phyloP scores from a whole-genome alignment of 305 asterid genomes.

The Stenogyne calaminthoides region DNA sequence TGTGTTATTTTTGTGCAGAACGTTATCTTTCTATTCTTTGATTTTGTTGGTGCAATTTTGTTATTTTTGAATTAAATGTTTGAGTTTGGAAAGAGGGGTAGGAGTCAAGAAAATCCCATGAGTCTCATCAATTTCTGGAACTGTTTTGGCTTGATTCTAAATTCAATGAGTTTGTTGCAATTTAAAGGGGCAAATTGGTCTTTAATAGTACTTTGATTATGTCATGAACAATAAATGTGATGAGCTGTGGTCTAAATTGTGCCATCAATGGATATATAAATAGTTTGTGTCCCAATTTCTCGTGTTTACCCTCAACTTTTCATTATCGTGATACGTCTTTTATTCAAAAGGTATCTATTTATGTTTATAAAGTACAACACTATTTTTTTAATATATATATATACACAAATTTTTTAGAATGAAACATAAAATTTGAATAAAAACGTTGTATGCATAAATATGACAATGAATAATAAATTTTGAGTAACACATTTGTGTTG shows the following conservation, averaged over 20 bases:
- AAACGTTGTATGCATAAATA: background rate
- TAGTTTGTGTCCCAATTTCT: background rate
- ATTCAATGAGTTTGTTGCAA: slow-evolving; percentile 30
- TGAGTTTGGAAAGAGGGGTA: slow-evolving; percentile 22
- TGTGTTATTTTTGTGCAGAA: background rate
- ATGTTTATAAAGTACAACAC: background rate
- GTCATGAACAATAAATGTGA: slow-evolving; percentile 31
- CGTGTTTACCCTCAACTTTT: background rate
- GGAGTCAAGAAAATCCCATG: slow-evolving; percentile 72
- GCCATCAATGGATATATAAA: slow-evolving; percentile 25
- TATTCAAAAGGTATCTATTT: background rate
- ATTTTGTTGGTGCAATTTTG: background rate
- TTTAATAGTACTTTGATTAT: slow-evolving; percentile 21
- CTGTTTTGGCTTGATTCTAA: slow-evolving; percentile 27
- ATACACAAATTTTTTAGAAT: background rate
- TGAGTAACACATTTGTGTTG: too few relatives aligned
- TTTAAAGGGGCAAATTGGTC: slow-evolving; percentile 37
- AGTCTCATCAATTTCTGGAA: slow-evolving; percentile 48
- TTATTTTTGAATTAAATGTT: background rate
- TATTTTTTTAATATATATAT: background rate
- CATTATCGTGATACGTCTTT: background rate
- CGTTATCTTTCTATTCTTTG: background rate
- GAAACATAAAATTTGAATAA: too few relatives aligned
- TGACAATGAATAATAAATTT: too few relatives aligned
- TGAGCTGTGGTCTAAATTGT: slow-evolving; percentile 28